Evolutionary conservation across 1,284 basidiomycete species (phyloP), one percentile per base, ranked within the genome.

Genomic region (Hemileia vastatrix): DNA sequence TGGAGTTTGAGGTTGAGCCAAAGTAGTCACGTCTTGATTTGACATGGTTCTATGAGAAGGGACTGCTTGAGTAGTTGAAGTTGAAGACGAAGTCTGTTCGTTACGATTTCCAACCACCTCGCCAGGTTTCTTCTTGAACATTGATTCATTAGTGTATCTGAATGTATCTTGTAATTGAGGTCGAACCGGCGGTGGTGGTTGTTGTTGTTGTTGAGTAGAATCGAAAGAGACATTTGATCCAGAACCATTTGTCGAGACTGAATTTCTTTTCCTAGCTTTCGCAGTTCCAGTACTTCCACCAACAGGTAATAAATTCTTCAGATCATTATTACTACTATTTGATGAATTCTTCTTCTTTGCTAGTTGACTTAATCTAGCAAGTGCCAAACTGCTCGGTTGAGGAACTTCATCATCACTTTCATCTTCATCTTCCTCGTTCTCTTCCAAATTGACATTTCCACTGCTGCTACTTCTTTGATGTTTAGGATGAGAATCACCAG

Each of bases 1-100:
- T 0, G 90, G 90, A 1, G 88, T 88, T 68, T 86, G 86, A 0
- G 89, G 86, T 31, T 82, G 78, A 0, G 83, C 81, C 18, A 85
- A 81, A 1, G 79, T 77, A 0, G 86, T 86, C 86, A n/a, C 86
- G 76, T 87, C 88, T 3, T 86, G 86, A 71, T 86, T 84, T 3
- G 79, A 79, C 1, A 86, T 76, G 1, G 84, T 81, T 50, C 86
- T 83, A 0, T 85, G 82, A 3, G 79, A 76, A 0, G 80, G 74
- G 0, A 70, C 63, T 18, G 64, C 54, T 49, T n/a, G n/a, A n/a
- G 27, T 27, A 27, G 27, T 27, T 27, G 27, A 27, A 27, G 27
- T 27, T 27, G 27, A 27, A 27, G 27, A 27, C 27, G 27, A 27
- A 27, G 27, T 27, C 27, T 27, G 27, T 27, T 27, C 27, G 27